Conservation (phyloP, 2,329 filamentous ascomycete genomes). For the Colletotrichum brevisporum region DNA sequence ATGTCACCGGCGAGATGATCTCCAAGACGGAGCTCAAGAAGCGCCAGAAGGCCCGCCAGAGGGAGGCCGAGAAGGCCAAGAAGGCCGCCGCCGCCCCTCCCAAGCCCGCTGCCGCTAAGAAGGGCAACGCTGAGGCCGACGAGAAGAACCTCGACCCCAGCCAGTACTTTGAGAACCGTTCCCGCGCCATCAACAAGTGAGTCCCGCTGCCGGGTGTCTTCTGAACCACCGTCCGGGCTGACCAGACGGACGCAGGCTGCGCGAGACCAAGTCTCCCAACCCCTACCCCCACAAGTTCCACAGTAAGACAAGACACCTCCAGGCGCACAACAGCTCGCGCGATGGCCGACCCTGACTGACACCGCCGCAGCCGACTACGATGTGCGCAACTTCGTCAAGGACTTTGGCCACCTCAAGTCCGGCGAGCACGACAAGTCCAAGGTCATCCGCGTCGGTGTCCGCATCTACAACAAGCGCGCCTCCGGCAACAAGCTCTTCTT, state of each 20-base stretch:
- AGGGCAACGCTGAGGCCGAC: constrained; percentile 79
- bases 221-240: constrained; percentile 70
- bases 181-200: constrained; percentile 79
- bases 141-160: constrained; percentile 71
- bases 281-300: constrained; percentile 87
- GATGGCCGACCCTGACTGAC: constrained; percentile 37
- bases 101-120: constrained; percentile 74
- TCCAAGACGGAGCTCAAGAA: constrained; percentile 95
- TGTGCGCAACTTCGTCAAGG: constrained; percentile 81
- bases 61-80: constrained; percentile 89
- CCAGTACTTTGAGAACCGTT: constrained; percentile 96
- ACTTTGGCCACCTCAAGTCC: constrained; percentile 87
- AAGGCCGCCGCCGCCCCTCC: constrained; percentile 80
- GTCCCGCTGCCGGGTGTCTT: not conserved
- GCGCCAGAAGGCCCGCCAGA: constrained; percentile 90
- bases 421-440: constrained; percentile 86
- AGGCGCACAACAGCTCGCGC: no score
- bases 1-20: constrained; percentile 89
- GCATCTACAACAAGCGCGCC: constrained; percentile 90
- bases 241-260: constrained; percentile 58
- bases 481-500: constrained; percentile 90
- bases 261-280: constrained; percentile 80
- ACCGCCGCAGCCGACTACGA: constrained; percentile 83
- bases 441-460: constrained; percentile 82
- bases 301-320: constrained; percentile 41